phyloP scores from a whole-genome alignment of 371 early-diverging fungal genomes.

The Lichtheimia ornata region DNA sequence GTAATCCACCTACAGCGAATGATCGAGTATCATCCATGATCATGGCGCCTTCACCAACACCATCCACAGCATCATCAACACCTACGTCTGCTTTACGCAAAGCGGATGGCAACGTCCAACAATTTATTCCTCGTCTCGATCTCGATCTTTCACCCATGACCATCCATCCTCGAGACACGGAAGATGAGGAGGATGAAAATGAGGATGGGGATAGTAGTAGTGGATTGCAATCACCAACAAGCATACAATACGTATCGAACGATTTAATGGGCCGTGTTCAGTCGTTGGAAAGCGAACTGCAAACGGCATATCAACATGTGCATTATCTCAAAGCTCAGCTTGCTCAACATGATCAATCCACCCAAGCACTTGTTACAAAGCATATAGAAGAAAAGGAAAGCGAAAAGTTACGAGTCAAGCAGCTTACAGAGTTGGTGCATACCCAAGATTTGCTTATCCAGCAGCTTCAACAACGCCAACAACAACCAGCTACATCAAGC shows the following conservation, averaged over 20 bases:
- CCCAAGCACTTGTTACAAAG: conserved; percentile 11
- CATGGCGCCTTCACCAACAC: background rate
- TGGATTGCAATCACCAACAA: background rate
- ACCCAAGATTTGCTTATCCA: conserved; percentile 35
- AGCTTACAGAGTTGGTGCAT: conserved; percentile 20
- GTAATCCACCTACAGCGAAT: background rate
- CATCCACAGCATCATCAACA: background rate
- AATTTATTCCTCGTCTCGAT: conserved; percentile 5
- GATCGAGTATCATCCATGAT: no score
- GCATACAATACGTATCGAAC: no score
- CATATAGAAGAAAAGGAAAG: conserved; percentile 20
- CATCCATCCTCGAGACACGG: conserved; percentile 3
- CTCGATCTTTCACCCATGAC: conserved; percentile 5
- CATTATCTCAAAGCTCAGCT: conserved; percentile 9
- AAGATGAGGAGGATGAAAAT: conserved; percentile 7
- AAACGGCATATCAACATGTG: background rate
- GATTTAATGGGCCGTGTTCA: background rate
- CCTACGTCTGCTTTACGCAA: background rate
- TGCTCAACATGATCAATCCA: conserved; percentile 17
- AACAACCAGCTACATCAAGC: background rate
- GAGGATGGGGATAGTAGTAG: background rate
- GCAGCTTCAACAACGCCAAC: conserved; percentile 13
- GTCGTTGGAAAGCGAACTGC: conserved; percentile 8
- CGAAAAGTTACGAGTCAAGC: conserved; percentile 13
- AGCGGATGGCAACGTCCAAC: background rate